Conservation (phyloP, 2,329 filamentous ascomycete genomes). For the Ascochyta pisi region DNA sequence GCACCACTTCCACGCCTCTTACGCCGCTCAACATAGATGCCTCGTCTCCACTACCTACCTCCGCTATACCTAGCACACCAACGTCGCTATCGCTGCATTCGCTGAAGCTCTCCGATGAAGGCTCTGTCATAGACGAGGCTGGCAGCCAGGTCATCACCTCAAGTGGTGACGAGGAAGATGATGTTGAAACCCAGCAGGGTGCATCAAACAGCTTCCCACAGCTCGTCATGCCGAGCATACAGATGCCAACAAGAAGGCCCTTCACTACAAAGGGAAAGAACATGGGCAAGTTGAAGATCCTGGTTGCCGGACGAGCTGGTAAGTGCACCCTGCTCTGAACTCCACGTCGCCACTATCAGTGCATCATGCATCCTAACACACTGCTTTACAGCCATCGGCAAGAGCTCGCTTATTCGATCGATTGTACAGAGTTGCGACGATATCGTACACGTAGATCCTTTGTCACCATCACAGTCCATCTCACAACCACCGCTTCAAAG, state of each 20-base stretch:
- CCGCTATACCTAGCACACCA: slow-evolving; percentile 64
- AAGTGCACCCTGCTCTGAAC: slow-evolving; percentile 27
- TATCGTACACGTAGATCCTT: slow-evolving; percentile 88
- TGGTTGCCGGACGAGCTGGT: slow-evolving; percentile 83
- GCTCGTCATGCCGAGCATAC: slow-evolving; percentile 96
- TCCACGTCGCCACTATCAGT: neutral
- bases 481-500: slow-evolving; percentile 32
- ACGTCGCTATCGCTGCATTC: slow-evolving; percentile 67
- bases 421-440: slow-evolving; percentile 87
- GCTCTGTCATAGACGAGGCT: slow-evolving; percentile 61
- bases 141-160: slow-evolving; percentile 63
- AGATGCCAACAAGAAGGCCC: slow-evolving; percentile 84
- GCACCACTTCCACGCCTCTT: slow-evolving; percentile 30
- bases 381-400: slow-evolving; percentile 71
- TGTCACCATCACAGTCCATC: slow-evolving; percentile 46
- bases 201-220: slow-evolving; percentile 63
- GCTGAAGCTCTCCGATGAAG: slow-evolving; percentile 64
- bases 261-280: slow-evolving; percentile 87
- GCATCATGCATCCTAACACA: slow-evolving; percentile 17
- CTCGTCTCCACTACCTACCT: slow-evolving; percentile 55
- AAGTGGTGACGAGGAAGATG: slow-evolving; percentile 62
- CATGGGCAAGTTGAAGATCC: slow-evolving; percentile 86
- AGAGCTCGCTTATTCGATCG: slow-evolving; percentile 86
- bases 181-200: slow-evolving; percentile 45
- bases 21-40: slow-evolving; percentile 35